Evolutionary conservation across 331 rosid species (phyloP).

Genomic region (Acacia pycnantha): DNA sequence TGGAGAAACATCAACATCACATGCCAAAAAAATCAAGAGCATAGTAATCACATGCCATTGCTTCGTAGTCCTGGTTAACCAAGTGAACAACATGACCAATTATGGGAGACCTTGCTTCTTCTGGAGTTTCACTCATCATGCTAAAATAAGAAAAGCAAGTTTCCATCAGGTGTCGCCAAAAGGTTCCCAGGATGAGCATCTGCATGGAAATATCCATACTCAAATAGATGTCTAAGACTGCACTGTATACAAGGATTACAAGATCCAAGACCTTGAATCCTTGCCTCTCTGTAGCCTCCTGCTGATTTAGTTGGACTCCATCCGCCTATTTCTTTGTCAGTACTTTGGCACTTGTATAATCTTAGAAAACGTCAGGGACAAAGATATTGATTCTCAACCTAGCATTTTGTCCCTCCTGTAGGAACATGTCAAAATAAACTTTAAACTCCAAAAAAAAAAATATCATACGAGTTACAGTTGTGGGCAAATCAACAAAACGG

Average conservation of each 20-base stretch:
- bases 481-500: too few species aligned
- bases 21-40: constrained; percentile 74
- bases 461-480: constrained; percentile 22
- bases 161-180: constrained; percentile 90
- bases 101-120: constrained; percentile 86
- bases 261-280: constrained; percentile 89
- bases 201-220: constrained; percentile 88
- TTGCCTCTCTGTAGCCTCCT: constrained; percentile 87
- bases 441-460: constrained; percentile 46
- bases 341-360: constrained; percentile 81
- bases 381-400: constrained; percentile 85
- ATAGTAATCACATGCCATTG: constrained; percentile 87
- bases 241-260: constrained; percentile 87
- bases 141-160: constrained; percentile 97
- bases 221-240: constrained; percentile 92
- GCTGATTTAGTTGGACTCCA: constrained; percentile 89
- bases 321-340: constrained; percentile 90
- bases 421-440: constrained; percentile 81
- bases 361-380: constrained; percentile 94
- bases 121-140: constrained; percentile 99
- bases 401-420: constrained; percentile 95
- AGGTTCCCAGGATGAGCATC: constrained; percentile 99
- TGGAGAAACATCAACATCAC: constrained; percentile 53
- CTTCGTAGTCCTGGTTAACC: constrained; percentile 94
- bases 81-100: constrained; percentile 93